Percentiles rank a stretch among this genome's conserved stretches.
Conservation (phyloP, 1,284 basidiomycete species). For the Marasmius sp. region DNA sequence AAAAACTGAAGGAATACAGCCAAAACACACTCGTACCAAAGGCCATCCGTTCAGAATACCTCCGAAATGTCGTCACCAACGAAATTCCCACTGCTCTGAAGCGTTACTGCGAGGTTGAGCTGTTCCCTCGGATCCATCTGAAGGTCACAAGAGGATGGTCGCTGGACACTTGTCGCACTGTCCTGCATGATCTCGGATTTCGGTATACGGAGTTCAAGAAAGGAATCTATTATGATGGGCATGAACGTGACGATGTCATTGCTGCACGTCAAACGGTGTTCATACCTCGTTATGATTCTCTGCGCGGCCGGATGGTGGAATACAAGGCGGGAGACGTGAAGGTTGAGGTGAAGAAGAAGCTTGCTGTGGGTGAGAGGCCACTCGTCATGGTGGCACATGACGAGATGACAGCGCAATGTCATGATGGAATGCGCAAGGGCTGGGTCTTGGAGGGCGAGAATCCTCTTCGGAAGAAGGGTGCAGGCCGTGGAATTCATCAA, state of each 20-base stretch:
- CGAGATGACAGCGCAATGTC: slow-evolving; percentile 29
- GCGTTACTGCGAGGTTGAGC: too few species aligned
- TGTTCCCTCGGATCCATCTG: too few species aligned
- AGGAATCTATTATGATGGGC: slow-evolving; percentile 38
- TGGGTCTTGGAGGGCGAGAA: not conserved
- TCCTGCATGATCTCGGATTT: slow-evolving; percentile 20
- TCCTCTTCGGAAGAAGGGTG: slow-evolving; percentile 23
- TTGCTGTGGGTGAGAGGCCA: slow-evolving; percentile 22
- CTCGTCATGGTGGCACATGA: slow-evolving; percentile 34
- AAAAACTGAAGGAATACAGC: too few species aligned
- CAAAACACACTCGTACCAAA: too few species aligned
- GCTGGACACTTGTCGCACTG: too few species aligned
- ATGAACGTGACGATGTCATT: slow-evolving; percentile 35
- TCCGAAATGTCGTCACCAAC: too few species aligned
- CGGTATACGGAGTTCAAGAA: slow-evolving; percentile 24
- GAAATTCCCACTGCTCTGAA: too few species aligned
- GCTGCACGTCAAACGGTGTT: slow-evolving; percentile 28
- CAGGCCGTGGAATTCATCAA: slow-evolving; percentile 19
- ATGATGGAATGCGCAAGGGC: slow-evolving; percentile 20
- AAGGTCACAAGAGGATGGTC: too few species aligned
- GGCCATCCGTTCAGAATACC: too few species aligned
- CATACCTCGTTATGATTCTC: slow-evolving; percentile 25
- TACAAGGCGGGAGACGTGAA: slow-evolving; percentile 14
- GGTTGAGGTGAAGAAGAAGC: not conserved
- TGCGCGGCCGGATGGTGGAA: too few species aligned